These are phyloP conservation scores for Dipodascus albidus DNA, from an alignment of 805 yeast species.

Conservation along the genomic window DNA sequence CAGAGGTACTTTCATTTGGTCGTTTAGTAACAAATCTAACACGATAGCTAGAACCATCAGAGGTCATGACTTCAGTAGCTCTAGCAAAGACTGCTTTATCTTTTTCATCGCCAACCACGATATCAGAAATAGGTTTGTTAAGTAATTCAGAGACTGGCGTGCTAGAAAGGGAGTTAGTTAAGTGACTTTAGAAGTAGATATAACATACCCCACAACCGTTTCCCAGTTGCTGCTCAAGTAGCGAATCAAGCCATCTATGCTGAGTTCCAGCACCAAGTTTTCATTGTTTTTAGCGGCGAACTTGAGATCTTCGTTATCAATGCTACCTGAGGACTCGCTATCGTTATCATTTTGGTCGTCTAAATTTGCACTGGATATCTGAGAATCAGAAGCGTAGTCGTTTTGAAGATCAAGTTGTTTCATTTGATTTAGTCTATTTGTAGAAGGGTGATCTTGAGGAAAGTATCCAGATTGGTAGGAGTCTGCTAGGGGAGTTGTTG, in stretches of 20 bases:
- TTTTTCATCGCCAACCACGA: conserved; percentile 52
- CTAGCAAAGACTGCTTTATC: conserved; percentile 59
- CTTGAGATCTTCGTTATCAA: conserved; percentile 25
- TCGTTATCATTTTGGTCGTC: neutral
- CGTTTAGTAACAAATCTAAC: conserved; percentile 49
- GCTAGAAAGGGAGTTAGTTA: conserved; percentile 4
- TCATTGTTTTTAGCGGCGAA: conserved; percentile 17
- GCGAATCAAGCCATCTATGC: conserved; percentile 64
- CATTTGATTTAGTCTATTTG: neutral
- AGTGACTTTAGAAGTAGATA: neutral
- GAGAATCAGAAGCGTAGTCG: neutral
- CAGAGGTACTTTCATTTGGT: neutral
- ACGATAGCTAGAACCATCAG: conserved; percentile 66
- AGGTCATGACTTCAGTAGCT: conserved; percentile 59
- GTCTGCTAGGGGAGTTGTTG: neutral
- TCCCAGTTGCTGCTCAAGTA: conserved; percentile 75
- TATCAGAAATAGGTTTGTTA: conserved; percentile 43
- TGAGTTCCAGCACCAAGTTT: conserved; percentile 74
- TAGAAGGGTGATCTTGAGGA: neutral
- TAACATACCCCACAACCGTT: conserved; percentile 45
- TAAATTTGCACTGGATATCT: neutral
- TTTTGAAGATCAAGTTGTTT: neutral
- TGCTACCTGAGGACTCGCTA: neutral
- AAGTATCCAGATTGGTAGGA: neutral
- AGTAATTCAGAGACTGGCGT: conserved; percentile 45